A percentile compares a stretch with the other conserved stretches of the same genome.
These are phyloP conservation scores for Monilinia aucupariae DNA, from an alignment of 2,329 filamentous ascomycete species.

Conservation along the genomic window DNA sequence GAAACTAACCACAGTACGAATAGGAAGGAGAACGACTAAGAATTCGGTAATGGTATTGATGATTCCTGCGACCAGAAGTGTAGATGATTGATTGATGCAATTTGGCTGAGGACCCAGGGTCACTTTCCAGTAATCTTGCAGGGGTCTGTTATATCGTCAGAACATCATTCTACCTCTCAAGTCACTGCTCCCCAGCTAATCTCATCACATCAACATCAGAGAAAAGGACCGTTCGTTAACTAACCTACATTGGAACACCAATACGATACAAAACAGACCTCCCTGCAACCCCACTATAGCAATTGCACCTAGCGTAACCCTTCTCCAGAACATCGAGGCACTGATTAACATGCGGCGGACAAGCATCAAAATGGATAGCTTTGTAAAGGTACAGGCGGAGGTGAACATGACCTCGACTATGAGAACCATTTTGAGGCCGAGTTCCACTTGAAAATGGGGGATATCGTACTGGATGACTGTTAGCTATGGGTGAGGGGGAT, in stretches of 20 bases:
- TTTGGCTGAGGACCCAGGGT: conserved; percentile 34
- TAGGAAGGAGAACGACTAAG: conserved; percentile 47
- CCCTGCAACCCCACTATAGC: conserved; percentile 25
- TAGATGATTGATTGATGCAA: conserved; percentile 46
- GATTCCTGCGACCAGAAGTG: conserved; percentile 50
- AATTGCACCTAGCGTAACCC: conserved; percentile 24
- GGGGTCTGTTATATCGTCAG: conserved; percentile 29
- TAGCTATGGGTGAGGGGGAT: not conserved
- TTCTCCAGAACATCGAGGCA: conserved; percentile 26
- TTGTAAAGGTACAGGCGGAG: conserved; percentile 35
- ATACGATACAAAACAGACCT: conserved; percentile 25
- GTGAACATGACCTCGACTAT: conserved; percentile 39
- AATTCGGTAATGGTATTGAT: conserved; percentile 58
- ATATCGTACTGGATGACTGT: conserved; percentile 37
- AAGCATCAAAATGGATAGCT: conserved; percentile 38
- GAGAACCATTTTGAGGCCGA: conserved; percentile 38
- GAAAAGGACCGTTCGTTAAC: conserved; percentile 1
- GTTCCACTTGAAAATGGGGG: conserved; percentile 33
- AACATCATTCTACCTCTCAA: not conserved
- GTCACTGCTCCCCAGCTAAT: not conserved
- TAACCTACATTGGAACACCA: conserved; percentile 30
- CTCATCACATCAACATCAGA: not conserved
- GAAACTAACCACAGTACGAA: conserved; percentile 33
- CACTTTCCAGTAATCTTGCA: conserved; percentile 39
- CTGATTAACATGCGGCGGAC: conserved; percentile 26